phyloP scores from a whole-genome alignment of 2,329 filamentous ascomycete genomes.

The Arachnopeziza araneosa region DNA sequence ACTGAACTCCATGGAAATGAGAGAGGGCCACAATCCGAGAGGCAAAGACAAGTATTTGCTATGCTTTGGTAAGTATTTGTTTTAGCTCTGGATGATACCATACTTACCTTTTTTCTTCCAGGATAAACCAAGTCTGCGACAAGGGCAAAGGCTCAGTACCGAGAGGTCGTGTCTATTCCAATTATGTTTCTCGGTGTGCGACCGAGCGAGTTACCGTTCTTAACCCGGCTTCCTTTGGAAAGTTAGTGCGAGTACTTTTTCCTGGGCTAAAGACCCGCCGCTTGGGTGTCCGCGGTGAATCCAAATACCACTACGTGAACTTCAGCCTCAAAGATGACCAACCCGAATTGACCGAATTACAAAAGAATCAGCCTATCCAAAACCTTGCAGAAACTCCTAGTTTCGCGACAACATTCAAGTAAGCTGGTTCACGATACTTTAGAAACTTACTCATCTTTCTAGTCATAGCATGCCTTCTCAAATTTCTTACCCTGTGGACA shows the following conservation, averaged over 20 bases:
- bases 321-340: conserved; percentile 54
- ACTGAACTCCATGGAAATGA: conserved; percentile 73
- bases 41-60: conserved; percentile 79
- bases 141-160: conserved; percentile 82
- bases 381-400: conserved; percentile 44
- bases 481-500: conserved; percentile 28
- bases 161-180: conserved; percentile 87
- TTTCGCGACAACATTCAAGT: conserved; percentile 48
- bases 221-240: conserved; percentile 96
- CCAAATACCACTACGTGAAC: conserved; percentile 92
- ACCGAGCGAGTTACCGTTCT: conserved; percentile 90
- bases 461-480: conserved; percentile 27
- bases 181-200: conserved; percentile 88
- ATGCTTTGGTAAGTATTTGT: conserved; percentile 69
- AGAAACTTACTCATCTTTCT: conserved; percentile 14
- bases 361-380: conserved; percentile 41
- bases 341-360: conserved; percentile 32
- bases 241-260: conserved; percentile 92
- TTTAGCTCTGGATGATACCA: background rate
- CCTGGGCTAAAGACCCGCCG: conserved; percentile 89
- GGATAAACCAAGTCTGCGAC: conserved; percentile 68
- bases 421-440: conserved; percentile 22
- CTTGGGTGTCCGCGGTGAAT: conserved; percentile 89
- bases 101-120: conserved; percentile 31
- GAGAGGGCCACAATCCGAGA: conserved; percentile 73